Conservation (phyloP, 1,284 basidiomycete genomes). For the Puccinia sorghi region DNA sequence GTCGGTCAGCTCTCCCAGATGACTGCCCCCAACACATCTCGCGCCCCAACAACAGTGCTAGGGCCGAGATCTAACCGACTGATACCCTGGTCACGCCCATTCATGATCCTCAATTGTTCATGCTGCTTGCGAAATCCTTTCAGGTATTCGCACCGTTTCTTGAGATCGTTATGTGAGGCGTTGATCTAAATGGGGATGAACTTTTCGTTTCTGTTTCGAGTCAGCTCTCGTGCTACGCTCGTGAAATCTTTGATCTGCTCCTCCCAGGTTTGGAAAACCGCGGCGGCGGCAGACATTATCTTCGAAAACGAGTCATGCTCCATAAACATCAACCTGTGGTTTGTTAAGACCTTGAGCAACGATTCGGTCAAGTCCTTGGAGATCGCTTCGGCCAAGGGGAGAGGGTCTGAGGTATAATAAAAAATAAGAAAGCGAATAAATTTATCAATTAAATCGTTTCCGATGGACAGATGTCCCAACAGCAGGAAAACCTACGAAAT, state of each 20-base stretch:
- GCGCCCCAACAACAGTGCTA: constrained; percentile 59
- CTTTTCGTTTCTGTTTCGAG: constrained; percentile 83
- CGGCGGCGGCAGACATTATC: constrained; percentile 72
- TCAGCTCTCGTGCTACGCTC: constrained; percentile 92
- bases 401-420: constrained; percentile 64
- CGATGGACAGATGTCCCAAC: background rate
- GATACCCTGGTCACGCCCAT: constrained; percentile 84
- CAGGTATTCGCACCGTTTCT: constrained; percentile 83
- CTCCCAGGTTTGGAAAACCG: constrained; percentile 93
- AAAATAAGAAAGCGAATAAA: background rate
- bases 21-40: constrained; percentile 53
- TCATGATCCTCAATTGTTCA: constrained; percentile 96
- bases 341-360: constrained; percentile 83
- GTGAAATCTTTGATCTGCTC: constrained; percentile 97
- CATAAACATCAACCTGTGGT: constrained; percentile 85
- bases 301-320: constrained; percentile 92
- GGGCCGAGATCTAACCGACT: constrained; percentile 70
- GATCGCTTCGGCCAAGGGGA: constrained; percentile 96
- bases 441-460: background rate
- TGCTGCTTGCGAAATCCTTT: constrained; percentile 94
- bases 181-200: constrained; percentile 97
- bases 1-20: constrained; percentile 65
- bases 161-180: constrained; percentile 84
- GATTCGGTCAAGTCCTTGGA: constrained; percentile 96
- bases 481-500: constrained; percentile 64